Evolutionary conservation across 345 rosid genomes (phyloP).

Genomic region (Salix caprea): DNA sequence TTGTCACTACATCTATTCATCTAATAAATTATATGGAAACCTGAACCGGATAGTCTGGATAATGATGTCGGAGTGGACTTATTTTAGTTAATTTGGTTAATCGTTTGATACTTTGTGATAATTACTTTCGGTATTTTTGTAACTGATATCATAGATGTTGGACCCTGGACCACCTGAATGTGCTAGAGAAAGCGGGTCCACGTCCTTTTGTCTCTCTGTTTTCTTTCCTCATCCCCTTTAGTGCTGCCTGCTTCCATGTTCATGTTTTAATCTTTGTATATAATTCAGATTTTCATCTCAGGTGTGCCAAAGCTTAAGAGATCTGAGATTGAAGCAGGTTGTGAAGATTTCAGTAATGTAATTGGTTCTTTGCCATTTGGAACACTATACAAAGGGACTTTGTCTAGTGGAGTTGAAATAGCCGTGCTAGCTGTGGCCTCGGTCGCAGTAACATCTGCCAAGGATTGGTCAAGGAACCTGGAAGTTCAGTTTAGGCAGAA

Average conservation of each 20-base stretch:
- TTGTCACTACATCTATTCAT: background rate
- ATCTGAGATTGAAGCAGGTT: slow-evolving; percentile 79
- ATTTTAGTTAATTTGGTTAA: background rate
- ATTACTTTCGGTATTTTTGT: background rate
- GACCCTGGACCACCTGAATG: background rate
- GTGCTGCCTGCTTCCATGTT: background rate
- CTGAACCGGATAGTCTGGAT: background rate
- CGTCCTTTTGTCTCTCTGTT: background rate
- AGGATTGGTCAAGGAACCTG: slow-evolving; percentile 59
- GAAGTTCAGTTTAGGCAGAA: slow-evolving; percentile 68
- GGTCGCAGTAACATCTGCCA: slow-evolving; percentile 36
- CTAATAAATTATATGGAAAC: background rate
- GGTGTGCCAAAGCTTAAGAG: slow-evolving; percentile 79
- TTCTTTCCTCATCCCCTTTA: background rate
- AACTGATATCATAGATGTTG: background rate
- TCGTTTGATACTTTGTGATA: background rate
- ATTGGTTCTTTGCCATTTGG: slow-evolving; percentile 67
- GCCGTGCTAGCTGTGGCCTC: slow-evolving; percentile 54
- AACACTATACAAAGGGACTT: slow-evolving; percentile 77
- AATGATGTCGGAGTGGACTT: background rate
- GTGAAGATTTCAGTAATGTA: slow-evolving; percentile 95
- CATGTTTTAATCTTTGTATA: background rate
- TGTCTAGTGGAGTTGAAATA: slow-evolving; percentile 85
- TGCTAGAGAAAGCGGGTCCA: background rate
- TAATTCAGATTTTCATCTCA: slow-evolving; percentile 27